Percentiles rank a stretch among this genome's conserved stretches.
Evolutionary conservation across 108 stramenopile species (phyloP).

Genomic region (Cyclotella sp.): DNA sequence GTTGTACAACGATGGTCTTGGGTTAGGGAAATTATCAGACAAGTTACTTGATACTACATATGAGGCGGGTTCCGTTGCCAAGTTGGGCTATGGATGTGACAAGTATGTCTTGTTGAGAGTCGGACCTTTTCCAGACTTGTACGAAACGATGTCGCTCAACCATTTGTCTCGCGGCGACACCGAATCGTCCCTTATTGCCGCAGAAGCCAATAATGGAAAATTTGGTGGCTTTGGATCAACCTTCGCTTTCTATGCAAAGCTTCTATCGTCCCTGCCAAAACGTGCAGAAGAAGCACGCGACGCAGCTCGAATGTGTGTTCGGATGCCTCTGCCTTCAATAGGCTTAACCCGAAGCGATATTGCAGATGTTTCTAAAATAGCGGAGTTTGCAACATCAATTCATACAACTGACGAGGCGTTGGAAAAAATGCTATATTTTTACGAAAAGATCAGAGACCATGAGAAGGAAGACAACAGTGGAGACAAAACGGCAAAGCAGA

Average conservation of each 20-base stretch:
- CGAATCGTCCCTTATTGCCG: conserved; percentile 78
- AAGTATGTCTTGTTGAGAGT: conserved; percentile 80
- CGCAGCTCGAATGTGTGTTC: conserved; percentile 80
- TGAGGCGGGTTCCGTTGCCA: conserved; percentile 64
- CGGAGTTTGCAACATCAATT: conserved; percentile 47
- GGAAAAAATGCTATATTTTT: conserved; percentile 68
- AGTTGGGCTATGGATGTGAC: conserved; percentile 83
- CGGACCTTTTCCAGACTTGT: conserved; percentile 84
- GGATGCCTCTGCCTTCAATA: conserved; percentile 77
- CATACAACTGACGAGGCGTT: conserved; percentile 63
- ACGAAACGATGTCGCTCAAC: conserved; percentile 65
- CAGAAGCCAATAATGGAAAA: conserved; percentile 80
- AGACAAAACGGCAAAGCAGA: conserved; percentile 70
- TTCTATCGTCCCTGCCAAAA: conserved; percentile 58
- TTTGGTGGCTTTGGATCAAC: conserved; percentile 79
- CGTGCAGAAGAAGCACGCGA: conserved; percentile 77
- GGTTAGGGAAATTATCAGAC: conserved; percentile 48
- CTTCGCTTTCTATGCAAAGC: conserved; percentile 75
- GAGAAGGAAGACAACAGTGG: conserved; percentile 65
- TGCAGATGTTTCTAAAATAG: conserved; percentile 66
- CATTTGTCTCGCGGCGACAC: conserved; percentile 67
- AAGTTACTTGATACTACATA: conserved; percentile 65
- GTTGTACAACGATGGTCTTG: conserved; percentile 77
- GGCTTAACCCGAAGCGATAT: conserved; percentile 63
- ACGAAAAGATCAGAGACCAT: conserved; percentile 74